Evolutionary conservation across 73 alveolate genomes (phyloP).

Genomic region (Urostyla sp.): DNA sequence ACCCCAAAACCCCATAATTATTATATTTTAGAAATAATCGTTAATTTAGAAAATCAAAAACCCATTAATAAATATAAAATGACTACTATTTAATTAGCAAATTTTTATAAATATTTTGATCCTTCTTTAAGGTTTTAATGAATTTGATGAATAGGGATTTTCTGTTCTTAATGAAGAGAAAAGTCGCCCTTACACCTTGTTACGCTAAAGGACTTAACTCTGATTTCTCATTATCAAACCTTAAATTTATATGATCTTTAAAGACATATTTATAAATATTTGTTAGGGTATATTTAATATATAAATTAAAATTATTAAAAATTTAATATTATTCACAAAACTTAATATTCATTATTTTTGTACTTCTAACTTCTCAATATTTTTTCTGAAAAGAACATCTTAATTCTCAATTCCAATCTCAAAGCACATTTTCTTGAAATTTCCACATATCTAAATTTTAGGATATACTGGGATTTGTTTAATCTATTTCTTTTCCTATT

Average conservation of each 20-base stretch:
- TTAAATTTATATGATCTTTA: neutral
- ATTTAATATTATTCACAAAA: neutral
- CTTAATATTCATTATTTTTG: neutral
- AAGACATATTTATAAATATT: neutral
- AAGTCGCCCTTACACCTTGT: constrained; percentile 59
- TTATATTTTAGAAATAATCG: no score
- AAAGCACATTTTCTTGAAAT: constrained; percentile 27
- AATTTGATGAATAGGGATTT: constrained; percentile 53
- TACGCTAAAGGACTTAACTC: constrained; percentile 55
- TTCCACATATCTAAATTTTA: neutral
- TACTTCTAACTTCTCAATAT: neutral
- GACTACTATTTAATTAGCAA: neutral
- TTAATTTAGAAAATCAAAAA: no score
- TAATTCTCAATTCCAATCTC: constrained; percentile 1
- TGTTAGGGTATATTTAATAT: neutral
- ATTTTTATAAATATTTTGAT: neutral
- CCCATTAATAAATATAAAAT: constrained; percentile 34
- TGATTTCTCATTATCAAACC: neutral
- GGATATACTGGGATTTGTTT: neutral
- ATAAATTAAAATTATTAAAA: no score
- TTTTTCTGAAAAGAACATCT: constrained; percentile 4
- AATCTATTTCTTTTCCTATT: neutral
- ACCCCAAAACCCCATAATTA: no score
- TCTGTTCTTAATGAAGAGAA: constrained; percentile 33
- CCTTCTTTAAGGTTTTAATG: constrained; percentile 55